These are phyloP conservation scores for Tulasnella sp. DNA, from an alignment of 768 basidiomycete species.

Conservation along the genomic window DNA sequence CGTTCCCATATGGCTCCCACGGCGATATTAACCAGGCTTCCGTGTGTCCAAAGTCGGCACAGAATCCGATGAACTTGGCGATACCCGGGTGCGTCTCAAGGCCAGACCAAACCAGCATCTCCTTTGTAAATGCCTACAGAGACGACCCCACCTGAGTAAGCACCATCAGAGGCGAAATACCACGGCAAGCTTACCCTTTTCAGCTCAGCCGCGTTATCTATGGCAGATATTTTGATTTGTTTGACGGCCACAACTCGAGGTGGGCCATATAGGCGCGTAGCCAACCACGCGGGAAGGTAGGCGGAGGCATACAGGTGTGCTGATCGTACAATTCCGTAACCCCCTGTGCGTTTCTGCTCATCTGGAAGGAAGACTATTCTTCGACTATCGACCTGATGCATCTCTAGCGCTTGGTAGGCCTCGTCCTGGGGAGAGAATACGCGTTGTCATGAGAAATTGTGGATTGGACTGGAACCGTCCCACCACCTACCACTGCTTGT, in stretches of 20 bases:
- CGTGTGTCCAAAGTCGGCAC: background rate
- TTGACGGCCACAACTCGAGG: background rate
- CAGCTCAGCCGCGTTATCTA: background rate
- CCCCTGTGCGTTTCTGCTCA: background rate
- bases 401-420: constrained; percentile 1
- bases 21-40: background rate
- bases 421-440: background rate
- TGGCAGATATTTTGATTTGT: background rate
- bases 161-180: background rate
- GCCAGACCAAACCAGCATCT: background rate
- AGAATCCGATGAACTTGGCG: background rate
- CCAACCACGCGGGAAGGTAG: background rate
- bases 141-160: background rate
- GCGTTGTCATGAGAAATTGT: background rate
- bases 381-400: background rate
- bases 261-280: background rate
- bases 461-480: background rate
- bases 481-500: background rate
- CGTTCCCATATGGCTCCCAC: background rate
- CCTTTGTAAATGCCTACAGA: background rate
- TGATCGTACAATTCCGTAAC: background rate
- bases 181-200: background rate
- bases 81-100: background rate
- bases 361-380: background rate
- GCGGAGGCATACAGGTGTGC: background rate